Percentiles rank a stretch among this genome's conserved stretches.
Evolutionary conservation across 306 rosid genomes (phyloP).

Genomic region (Citrullus amarus): DNA sequence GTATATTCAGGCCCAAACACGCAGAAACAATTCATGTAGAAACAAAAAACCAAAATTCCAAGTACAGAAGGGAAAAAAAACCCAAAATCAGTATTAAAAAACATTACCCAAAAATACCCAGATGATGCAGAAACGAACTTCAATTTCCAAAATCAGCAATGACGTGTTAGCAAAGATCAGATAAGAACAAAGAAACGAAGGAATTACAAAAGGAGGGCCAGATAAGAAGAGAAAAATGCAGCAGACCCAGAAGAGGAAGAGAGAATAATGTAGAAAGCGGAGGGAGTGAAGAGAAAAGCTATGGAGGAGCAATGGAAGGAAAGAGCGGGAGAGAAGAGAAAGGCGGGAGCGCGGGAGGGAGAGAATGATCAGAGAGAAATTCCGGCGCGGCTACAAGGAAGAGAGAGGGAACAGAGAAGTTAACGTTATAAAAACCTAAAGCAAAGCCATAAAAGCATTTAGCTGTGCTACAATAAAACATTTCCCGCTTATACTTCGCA

Average conservation of each 20-base stretch:
- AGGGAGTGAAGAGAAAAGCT: background rate
- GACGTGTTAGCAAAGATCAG: background rate
- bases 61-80: background rate
- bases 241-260: background rate
- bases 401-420: background rate
- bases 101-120: background rate
- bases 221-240: background rate
- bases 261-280: too few relatives aligned
- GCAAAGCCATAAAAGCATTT: background rate
- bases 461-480: background rate
- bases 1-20: background rate
- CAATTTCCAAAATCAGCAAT: background rate
- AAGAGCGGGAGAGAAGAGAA: background rate
- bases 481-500: background rate
- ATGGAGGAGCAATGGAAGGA: background rate
- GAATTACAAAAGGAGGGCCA: background rate
- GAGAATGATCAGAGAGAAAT: constrained; percentile 32
- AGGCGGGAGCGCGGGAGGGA: constrained; percentile 18
- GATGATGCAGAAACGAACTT: background rate
- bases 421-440: constrained; percentile 14
- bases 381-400: constrained; percentile 16
- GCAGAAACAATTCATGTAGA: background rate
- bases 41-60: background rate
- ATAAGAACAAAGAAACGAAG: background rate
- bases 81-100: background rate